A percentile compares a stretch with the other conserved stretches of the same genome.
Evolutionary conservation across 2,329 filamentous ascomycete genomes (phyloP).

Genomic region (Lojkania enalia): DNA sequence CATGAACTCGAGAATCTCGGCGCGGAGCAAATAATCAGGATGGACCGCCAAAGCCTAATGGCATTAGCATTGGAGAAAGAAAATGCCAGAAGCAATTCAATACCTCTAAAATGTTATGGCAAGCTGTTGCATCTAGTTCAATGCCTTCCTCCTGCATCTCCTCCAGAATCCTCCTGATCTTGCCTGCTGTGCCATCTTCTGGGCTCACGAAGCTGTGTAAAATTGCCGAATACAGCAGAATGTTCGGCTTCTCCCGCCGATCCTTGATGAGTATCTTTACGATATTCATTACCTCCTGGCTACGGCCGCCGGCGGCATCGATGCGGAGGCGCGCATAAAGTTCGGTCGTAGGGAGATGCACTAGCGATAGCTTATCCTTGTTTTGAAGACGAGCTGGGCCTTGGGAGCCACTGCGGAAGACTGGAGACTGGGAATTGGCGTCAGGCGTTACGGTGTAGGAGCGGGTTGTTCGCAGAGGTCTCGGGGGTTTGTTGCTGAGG

Average conservation of each 20-base stretch:
- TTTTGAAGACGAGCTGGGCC: not conserved
- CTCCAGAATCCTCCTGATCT: conserved; percentile 65
- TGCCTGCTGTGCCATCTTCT: conserved; percentile 65
- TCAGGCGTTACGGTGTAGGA: not conserved
- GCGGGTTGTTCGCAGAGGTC: not conserved
- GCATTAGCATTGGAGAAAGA: no score
- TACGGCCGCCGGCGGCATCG: conserved; percentile 29
- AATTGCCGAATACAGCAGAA: conserved; percentile 71
- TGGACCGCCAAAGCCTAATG: conserved; percentile 79
- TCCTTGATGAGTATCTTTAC: conserved; percentile 62
- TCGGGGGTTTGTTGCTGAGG: conserved; percentile 1
- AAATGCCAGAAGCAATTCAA: no score
- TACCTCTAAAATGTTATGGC: conserved; percentile 72
- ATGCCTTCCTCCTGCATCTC: conserved; percentile 71
- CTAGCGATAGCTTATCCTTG: conserved; percentile 14
- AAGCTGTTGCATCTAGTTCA: conserved; percentile 66
- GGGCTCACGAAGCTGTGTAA: conserved; percentile 71
- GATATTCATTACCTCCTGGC: conserved; percentile 43
- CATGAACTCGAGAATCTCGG: conserved; percentile 73
- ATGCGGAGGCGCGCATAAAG: conserved; percentile 38
- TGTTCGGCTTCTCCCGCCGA: conserved; percentile 59
- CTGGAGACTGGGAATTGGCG: not conserved
- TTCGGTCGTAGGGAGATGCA: conserved; percentile 27
- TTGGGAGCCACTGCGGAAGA: not conserved
- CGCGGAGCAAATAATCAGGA: conserved; percentile 78